These are phyloP conservation scores for Leccinum subfulvum DNA, from an alignment of 1,284 basidiomycete genomes.

Conservation along the genomic window DNA sequence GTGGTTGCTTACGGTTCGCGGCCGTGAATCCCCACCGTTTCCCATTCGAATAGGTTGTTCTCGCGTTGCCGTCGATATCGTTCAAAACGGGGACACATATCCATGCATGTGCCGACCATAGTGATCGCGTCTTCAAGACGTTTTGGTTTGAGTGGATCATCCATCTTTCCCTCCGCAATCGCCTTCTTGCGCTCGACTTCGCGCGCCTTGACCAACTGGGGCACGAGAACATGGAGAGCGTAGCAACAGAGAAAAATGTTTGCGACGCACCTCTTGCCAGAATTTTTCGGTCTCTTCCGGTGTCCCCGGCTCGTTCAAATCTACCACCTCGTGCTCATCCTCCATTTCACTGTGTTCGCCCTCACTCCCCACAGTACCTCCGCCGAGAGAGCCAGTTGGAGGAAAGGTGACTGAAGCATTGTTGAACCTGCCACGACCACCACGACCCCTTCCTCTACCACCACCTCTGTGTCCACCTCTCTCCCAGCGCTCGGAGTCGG, in stretches of 20 bases:
- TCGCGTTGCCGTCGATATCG: slow-evolving; percentile 88
- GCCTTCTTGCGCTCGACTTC: slow-evolving; percentile 74
- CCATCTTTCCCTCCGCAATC: slow-evolving; percentile 85
- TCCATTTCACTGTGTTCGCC: slow-evolving; percentile 32
- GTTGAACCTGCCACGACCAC: slow-evolving; percentile 38
- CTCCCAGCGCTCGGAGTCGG: slow-evolving; percentile 57
- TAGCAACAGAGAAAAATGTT: slow-evolving; percentile 13
- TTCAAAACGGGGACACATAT: slow-evolving; percentile 96
- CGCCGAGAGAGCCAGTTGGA: slow-evolving; percentile 24
- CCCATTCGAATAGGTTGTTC: slow-evolving; percentile 86
- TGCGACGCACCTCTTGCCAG: slow-evolving; percentile 61
- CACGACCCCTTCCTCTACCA: slow-evolving; percentile 38
- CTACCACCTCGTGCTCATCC: slow-evolving; percentile 24
- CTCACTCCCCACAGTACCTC: slow-evolving; percentile 30
- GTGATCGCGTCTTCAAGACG: slow-evolving; percentile 86
- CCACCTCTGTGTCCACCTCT: slow-evolving; percentile 46
- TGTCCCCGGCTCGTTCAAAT: slow-evolving; percentile 45
- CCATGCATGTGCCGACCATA: slow-evolving; percentile 86
- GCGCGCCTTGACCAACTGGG: slow-evolving; percentile 68
- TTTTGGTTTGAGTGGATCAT: slow-evolving; percentile 77
- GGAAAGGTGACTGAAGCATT: slow-evolving; percentile 37
- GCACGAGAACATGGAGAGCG: slow-evolving; percentile 23
- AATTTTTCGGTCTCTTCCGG: slow-evolving; percentile 61
- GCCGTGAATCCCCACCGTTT: slow-evolving; percentile 58
- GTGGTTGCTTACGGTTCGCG: slow-evolving; percentile 2